Percentiles rank a stretch among this genome's conserved stretches.
These are phyloP conservation scores for Epichloe aotearoae DNA, from an alignment of 2,329 filamentous ascomycete species.

Conservation along the genomic window DNA sequence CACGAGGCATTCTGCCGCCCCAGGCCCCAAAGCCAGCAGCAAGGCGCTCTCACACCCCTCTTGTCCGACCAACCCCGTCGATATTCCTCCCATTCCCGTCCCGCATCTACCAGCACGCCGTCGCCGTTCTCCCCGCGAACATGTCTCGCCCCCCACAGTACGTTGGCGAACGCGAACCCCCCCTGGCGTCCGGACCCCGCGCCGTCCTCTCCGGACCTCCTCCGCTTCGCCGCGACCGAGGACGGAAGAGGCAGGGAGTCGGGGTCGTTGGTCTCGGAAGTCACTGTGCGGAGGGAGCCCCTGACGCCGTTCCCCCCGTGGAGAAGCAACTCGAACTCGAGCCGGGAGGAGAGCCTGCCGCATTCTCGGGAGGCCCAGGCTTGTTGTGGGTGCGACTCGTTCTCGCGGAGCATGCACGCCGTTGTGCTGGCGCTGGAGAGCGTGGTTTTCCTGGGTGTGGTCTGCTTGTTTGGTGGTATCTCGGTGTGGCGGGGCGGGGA, in stretches of 20 bases:
- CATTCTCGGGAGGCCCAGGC: too few species aligned
- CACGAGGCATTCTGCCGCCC: background rate
- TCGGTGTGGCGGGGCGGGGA: constrained; percentile 14
- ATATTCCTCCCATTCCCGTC: background rate
- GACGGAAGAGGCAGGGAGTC: background rate
- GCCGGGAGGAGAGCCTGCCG: too few species aligned
- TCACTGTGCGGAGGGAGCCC: constrained; percentile 6
- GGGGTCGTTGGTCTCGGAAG: background rate
- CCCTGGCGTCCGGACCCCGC: background rate
- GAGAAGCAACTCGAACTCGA: constrained; percentile 7
- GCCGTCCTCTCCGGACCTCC: background rate
- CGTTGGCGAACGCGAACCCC: too few species aligned
- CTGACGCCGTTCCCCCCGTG: constrained; percentile 18
- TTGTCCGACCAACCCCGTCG: background rate
- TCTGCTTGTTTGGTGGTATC: constrained; percentile 15
- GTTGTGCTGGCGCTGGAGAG: constrained; percentile 13
- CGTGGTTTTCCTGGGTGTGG: constrained; percentile 12
- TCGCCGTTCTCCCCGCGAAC: background rate
- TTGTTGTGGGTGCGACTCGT: too few species aligned
- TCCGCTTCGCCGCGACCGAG: too few species aligned
- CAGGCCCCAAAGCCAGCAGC: background rate
- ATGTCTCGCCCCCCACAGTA: background rate
- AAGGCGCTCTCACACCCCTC: background rate
- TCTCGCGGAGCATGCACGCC: background rate
- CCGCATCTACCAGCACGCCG: background rate